phyloP scores from a whole-genome alignment of 176 grass and related monocot genomes.

The Hyparrhenia diplandra region DNA sequence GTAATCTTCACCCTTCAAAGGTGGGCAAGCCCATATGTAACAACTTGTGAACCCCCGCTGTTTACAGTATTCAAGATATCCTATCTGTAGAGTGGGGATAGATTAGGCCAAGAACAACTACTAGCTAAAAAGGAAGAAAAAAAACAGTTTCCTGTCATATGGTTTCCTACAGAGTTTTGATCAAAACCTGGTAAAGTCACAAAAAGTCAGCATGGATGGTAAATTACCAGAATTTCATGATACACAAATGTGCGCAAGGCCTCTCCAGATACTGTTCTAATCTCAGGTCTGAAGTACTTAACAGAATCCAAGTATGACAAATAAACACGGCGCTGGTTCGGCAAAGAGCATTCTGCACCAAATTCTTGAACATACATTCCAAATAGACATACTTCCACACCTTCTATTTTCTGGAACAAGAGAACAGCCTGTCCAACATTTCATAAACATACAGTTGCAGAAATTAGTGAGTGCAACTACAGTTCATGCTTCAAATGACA shows the following conservation, averaged over 20 bases:
- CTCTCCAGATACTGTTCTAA: slow-evolving; percentile 74
- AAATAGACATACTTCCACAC: slow-evolving; percentile 98
- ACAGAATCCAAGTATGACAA: slow-evolving; percentile 99
- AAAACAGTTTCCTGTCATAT: neutral
- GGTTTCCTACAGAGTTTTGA: slow-evolving; percentile 10
- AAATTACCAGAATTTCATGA: slow-evolving; percentile 97
- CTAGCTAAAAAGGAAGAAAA: slow-evolving; percentile 8
- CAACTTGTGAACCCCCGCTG: slow-evolving; percentile 98
- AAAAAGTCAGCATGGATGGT: neutral
- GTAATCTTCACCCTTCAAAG: slow-evolving; percentile 99
- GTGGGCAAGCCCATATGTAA: slow-evolving; percentile 99
- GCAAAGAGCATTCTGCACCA: slow-evolving; percentile 82
- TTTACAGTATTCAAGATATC: slow-evolving; percentile 99
- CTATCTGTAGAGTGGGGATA: slow-evolving; percentile 66
- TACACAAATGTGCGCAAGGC: slow-evolving; percentile 90
- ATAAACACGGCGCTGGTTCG: slow-evolving; percentile 92
- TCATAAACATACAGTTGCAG: slow-evolving; percentile 3
- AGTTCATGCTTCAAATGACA: slow-evolving; percentile 27
- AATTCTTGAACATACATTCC: slow-evolving; percentile 99
- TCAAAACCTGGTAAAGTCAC: slow-evolving; percentile 10
- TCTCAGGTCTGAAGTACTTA: slow-evolving; percentile 97
- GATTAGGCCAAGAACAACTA: neutral
- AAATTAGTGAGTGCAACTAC: slow-evolving; percentile 4
- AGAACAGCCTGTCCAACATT: slow-evolving; percentile 83
- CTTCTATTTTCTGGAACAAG: slow-evolving; percentile 99